phyloP scores from a whole-genome alignment of 768 basidiomycete species.

The Bullera alba region DNA sequence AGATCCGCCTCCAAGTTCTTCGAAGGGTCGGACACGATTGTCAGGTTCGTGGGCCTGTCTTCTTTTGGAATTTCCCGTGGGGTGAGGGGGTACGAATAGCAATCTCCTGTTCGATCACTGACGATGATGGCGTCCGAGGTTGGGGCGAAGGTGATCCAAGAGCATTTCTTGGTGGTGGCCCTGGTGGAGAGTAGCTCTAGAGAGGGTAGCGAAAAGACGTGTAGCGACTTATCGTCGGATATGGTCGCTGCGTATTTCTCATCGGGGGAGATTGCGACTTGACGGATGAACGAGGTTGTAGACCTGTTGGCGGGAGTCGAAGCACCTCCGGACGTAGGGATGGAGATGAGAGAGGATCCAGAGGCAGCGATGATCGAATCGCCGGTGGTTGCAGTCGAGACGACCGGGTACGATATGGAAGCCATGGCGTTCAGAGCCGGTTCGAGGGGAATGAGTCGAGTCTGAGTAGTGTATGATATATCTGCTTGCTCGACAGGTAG shows the following conservation, averaged over 20 bases:
- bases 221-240: constrained; percentile 71
- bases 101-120: constrained; percentile 91
- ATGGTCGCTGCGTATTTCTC: constrained; percentile 54
- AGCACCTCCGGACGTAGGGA: constrained; percentile 5
- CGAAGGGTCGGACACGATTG: constrained; percentile 35
- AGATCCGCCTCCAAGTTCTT: constrained; percentile 44
- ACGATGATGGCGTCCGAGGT: constrained; percentile 67
- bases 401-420: background rate
- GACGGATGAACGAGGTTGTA: constrained; percentile 22
- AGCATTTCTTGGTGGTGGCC: constrained; percentile 76
- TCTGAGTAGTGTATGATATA: too few relatives aligned
- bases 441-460: too few relatives aligned
- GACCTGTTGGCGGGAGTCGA: constrained; percentile 1
- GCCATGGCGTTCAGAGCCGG: background rate
- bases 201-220: constrained; percentile 50
- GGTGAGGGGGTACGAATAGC: constrained; percentile 64
- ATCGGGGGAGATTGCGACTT: constrained; percentile 27
- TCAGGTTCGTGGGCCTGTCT: constrained; percentile 19
- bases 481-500: too few relatives aligned
- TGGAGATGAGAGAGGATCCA: constrained; percentile 12
- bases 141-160: constrained; percentile 58
- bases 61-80: constrained; percentile 28
- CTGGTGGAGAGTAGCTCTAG: constrained; percentile 47
- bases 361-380: constrained; percentile 18
- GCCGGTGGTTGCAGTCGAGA: background rate